phyloP scores from a whole-genome alignment of 495 filamentous ascomycete species.

The Cladorrhinum samala region DNA sequence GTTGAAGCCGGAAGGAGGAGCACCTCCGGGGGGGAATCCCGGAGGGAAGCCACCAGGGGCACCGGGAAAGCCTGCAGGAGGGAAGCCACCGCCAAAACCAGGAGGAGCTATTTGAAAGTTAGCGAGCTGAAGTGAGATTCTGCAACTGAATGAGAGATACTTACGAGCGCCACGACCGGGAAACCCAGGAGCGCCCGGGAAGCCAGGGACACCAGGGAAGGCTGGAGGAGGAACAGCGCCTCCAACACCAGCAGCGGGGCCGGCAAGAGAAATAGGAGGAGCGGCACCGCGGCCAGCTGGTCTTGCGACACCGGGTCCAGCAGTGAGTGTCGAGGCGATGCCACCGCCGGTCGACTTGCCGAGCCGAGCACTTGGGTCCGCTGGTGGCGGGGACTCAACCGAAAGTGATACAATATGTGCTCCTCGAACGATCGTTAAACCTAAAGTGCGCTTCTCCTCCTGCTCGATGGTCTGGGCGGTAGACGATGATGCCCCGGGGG shows the following conservation, averaged over 20 bases:
- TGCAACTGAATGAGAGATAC: constrained; percentile 25
- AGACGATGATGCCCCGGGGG: constrained; percentile 55
- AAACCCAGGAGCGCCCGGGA: constrained; percentile 62
- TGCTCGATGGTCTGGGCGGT: constrained; percentile 64
- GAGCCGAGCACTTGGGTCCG: constrained; percentile 85
- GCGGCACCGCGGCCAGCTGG: constrained; percentile 79
- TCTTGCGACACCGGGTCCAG: constrained; percentile 85
- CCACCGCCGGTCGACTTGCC: constrained; percentile 69
- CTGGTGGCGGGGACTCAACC: constrained; percentile 93
- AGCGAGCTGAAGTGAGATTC: background rate
- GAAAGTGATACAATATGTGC: constrained; percentile 89
- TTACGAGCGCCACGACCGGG: constrained; percentile 70
- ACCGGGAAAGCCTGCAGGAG: constrained; percentile 45
- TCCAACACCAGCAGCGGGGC: constrained; percentile 85
- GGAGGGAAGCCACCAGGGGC: constrained; percentile 44
- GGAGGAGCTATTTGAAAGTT: constrained; percentile 44
- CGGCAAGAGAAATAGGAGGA: constrained; percentile 73
- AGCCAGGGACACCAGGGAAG: constrained; percentile 61
- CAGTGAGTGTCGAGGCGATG: constrained; percentile 58
- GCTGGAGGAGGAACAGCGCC: constrained; percentile 63
- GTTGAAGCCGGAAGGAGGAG: constrained; percentile 61
- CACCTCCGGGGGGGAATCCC: constrained; percentile 45
- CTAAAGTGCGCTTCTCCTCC: constrained; percentile 94
- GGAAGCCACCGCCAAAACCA: constrained; percentile 51
- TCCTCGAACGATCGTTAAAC: constrained; percentile 90